Evolutionary conservation across 1,284 basidiomycete species (phyloP).

Genomic region (Phenoliferia sp.): DNA sequence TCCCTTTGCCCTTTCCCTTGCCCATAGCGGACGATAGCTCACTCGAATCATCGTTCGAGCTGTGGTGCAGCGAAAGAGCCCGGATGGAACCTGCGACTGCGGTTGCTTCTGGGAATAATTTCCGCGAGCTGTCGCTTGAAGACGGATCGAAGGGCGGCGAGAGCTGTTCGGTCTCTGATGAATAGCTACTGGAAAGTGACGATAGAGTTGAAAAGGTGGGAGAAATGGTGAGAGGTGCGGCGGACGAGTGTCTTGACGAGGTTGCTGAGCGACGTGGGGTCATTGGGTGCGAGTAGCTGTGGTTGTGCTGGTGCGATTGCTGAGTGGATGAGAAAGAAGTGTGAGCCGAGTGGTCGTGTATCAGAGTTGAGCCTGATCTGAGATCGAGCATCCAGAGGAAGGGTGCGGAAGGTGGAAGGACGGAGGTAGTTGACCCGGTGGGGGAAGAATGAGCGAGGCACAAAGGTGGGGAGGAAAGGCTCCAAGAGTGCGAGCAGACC

Average conservation of each 20-base stretch:
- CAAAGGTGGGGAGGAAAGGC: background rate
- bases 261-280: background rate
- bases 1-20: background rate
- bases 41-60: background rate
- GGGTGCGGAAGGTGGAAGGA: background rate
- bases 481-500: no score
- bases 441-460: background rate
- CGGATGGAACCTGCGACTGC: background rate
- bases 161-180: background rate
- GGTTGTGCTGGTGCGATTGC: background rate
- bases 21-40: background rate
- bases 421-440: background rate
- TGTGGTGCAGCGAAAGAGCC: background rate
- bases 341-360: background rate
- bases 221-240: background rate
- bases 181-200: background rate
- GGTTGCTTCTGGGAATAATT: background rate
- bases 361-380: background rate
- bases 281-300: background rate
- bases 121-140: background rate
- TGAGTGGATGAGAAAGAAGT: background rate
- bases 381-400: background rate
- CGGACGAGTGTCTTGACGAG: background rate
- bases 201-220: background rate
- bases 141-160: background rate